A percentile compares a stretch with the other conserved stretches of the same genome.
phyloP scores from a whole-genome alignment of 2,329 filamentous ascomycete genomes.

The Apiospora kogelbergensis region DNA sequence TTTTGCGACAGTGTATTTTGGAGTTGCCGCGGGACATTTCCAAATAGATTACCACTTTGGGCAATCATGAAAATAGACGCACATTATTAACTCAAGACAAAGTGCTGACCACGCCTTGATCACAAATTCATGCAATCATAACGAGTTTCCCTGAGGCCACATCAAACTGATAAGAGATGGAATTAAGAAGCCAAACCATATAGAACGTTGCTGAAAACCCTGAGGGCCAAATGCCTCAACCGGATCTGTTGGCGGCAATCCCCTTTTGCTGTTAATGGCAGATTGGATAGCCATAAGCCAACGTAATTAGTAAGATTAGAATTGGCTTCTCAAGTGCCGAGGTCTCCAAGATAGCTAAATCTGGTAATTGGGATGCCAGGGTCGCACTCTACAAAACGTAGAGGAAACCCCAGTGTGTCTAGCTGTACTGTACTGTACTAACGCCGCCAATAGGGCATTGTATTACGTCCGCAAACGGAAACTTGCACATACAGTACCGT shows the following conservation, averaged over 20 bases:
- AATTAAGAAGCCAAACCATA: neutral
- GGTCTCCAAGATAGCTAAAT: neutral
- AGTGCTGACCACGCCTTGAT: neutral
- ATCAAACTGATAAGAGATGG: neutral
- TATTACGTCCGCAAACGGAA: neutral
- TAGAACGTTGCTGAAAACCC: neutral
- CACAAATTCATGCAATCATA: neutral
- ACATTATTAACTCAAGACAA: neutral
- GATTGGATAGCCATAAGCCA: neutral
- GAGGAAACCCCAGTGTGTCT: neutral
- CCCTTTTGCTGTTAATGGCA: neutral
- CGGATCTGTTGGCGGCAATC: neutral
- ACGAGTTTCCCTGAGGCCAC: neutral
- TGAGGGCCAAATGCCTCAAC: neutral
- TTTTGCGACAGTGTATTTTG: neutral
- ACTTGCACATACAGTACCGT: neutral
- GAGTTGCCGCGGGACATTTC: neutral
- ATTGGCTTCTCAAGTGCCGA: neutral
- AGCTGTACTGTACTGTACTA: neutral
- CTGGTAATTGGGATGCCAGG: neutral
- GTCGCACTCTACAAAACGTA: neutral
- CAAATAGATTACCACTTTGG: neutral
- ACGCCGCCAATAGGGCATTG: neutral
- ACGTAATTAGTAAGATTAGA: neutral
- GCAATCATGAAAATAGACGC: neutral